These are phyloP conservation scores for Nitzschia inconspicua DNA, from an alignment of 108 stramenopile genomes.

Conservation along the genomic window DNA sequence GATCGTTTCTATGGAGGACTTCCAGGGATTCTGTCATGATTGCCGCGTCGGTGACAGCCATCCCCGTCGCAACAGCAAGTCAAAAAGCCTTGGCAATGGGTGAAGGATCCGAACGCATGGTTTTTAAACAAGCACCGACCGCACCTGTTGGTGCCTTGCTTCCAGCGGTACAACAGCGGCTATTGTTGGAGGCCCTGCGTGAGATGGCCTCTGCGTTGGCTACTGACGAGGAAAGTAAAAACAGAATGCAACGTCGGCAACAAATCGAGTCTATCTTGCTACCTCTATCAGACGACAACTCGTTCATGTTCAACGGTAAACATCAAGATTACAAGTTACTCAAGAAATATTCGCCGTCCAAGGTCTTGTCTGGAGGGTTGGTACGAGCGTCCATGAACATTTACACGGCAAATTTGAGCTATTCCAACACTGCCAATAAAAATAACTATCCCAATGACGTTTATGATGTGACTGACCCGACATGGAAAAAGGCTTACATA, in stretches of 20 bases:
- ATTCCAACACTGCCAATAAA: too few species aligned
- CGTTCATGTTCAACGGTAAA: too few species aligned
- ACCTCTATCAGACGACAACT: too few species aligned
- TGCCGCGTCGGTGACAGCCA: too few species aligned
- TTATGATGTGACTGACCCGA: constrained; percentile 6
- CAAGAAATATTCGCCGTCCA: background rate
- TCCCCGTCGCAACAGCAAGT: too few species aligned
- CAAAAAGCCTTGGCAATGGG: too few species aligned
- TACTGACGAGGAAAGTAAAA: too few species aligned
- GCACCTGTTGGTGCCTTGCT: constrained; percentile 1
- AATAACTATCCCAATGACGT: background rate
- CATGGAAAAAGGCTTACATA: constrained; percentile 11
- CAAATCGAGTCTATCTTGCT: background rate
- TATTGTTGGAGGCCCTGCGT: constrained; percentile 4
- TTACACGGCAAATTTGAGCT: background rate
- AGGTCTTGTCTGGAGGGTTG: background rate
- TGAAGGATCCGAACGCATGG: constrained; percentile 9
- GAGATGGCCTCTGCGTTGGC: too few species aligned
- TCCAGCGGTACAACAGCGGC: constrained; percentile 5
- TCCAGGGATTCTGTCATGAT: too few species aligned
- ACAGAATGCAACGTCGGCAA: too few species aligned
- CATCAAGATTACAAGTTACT: background rate
- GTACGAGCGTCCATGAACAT: constrained; percentile 1
- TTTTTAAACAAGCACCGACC: background rate
- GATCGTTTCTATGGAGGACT: too few species aligned